Evolutionary conservation across 2,329 filamentous ascomycete genomes (phyloP).

Genomic region (Paraphoma chrysanthemicola): DNA sequence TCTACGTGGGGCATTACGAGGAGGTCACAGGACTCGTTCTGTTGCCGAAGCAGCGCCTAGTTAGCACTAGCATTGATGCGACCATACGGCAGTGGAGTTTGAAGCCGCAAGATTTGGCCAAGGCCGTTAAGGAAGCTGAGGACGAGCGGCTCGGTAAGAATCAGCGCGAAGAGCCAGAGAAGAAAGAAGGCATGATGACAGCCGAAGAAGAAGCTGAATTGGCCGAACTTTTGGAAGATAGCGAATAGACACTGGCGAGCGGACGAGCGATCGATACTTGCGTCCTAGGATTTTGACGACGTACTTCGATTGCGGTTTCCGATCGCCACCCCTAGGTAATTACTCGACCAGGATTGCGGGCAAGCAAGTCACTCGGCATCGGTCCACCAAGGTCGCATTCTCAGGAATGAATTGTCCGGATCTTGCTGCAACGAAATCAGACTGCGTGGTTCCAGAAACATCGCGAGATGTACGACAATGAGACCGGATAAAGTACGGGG

Average conservation of each 20-base stretch:
- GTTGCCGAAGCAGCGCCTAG: constrained; percentile 63
- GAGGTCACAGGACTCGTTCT: constrained; percentile 85
- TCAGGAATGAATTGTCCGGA: constrained; percentile 18
- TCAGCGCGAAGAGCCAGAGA: constrained; percentile 51
- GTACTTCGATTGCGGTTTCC: constrained; percentile 27
- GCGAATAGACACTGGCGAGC: constrained; percentile 55
- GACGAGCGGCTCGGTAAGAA: constrained; percentile 56
- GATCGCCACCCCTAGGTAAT: constrained; percentile 29
- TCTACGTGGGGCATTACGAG: constrained; percentile 85
- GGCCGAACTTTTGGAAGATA: constrained; percentile 85
- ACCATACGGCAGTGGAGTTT: constrained; percentile 88
- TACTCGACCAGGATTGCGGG: constrained; percentile 27
- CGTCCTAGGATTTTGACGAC: constrained; percentile 23
- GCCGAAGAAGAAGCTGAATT: constrained; percentile 92
- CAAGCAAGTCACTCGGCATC: constrained; percentile 25
- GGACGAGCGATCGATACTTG: constrained; percentile 24
- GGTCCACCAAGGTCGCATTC: constrained; percentile 21
- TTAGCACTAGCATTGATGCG: constrained; percentile 88
- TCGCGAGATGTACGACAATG: no score
- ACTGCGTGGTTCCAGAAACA: constrained; percentile 6
- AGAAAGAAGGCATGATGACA: constrained; percentile 68
- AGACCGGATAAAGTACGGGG: not conserved
- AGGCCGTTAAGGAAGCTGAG: constrained; percentile 59
- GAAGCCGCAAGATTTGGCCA: constrained; percentile 65
- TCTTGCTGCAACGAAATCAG: constrained; percentile 12